Base-by-base conservation (phyloP, 352 stramenopile genomes). In the Globisporangium megalacanthum region DNA sequence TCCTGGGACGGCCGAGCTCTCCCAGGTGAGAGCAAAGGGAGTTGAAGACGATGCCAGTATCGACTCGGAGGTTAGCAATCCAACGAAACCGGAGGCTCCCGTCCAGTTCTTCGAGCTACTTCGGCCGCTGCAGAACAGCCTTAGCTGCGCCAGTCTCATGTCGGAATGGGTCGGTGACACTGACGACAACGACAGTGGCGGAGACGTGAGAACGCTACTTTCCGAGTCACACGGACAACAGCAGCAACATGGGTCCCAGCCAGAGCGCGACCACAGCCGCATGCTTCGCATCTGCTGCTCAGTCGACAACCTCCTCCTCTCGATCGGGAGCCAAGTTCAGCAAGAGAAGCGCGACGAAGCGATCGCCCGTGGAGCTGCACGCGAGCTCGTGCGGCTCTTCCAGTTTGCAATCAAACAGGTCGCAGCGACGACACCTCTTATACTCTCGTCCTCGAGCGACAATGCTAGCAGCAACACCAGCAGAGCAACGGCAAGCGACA, bases 231-330 rank as follows among this genome's bases (percentile, higher is more conserved):
- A 39, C 8, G 20, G 53, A 10, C 36, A 45, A n/a, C 53, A 68
- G 33, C 64, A 70, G 36, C 37, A 61, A n/a, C 62, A 62, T 39
- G 9, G 10, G 31, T 69, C 64, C 6, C 71, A 73, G 31, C 71
- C 74, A 20, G 75, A 88, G 53, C 68, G 75, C 9, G 72, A 83
- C 1, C 64, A 58, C 14, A 87, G 76, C 42, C 76, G 68, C n/a
- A 78, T 89, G 56, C 19, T 87, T 6, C 76, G 76, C 20, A 76
- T 87, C 5, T 86, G 76, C 55, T 87, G 76, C 54, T 89, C 79
- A 3, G 58, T 89, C 20, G 76, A 89, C 54, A 89, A 87, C 36
- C 49, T 89, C 4, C 61, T 89, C 20, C 53, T 87, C 10, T 73
- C 76, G 1, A 77, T 89, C 8, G 68, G 68, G 0, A 73, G 75